A percentile compares a stretch with the other conserved stretches of the same genome.
These are phyloP conservation scores for Pseudocercospora eumusae DNA, from an alignment of 2,329 filamentous ascomycete species.

Conservation along the genomic window DNA sequence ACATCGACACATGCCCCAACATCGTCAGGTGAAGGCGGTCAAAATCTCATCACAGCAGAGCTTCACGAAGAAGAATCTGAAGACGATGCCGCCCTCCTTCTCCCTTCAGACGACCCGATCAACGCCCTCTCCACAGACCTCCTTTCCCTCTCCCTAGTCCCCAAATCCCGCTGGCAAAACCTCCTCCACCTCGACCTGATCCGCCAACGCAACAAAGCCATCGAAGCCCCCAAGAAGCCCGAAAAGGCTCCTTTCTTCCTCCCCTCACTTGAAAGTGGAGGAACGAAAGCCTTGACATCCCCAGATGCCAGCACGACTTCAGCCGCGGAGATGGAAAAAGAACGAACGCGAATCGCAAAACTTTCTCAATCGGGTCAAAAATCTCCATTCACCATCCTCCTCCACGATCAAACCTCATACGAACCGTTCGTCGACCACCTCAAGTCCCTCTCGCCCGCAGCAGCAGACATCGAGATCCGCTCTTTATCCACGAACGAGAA, in stretches of 20 bases:
- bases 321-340: constrained; percentile 37
- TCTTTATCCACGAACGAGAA: constrained; percentile 61
- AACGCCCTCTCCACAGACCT: constrained; percentile 69
- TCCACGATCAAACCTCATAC: constrained; percentile 42
- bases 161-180: constrained; percentile 91
- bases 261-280: constrained; percentile 59
- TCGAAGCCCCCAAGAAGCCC: constrained; percentile 83
- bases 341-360: constrained; percentile 38
- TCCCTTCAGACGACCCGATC: constrained; percentile 51
- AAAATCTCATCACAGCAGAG: constrained; percentile 60
- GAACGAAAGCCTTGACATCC: constrained; percentile 17
- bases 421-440: constrained; percentile 73
- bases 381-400: constrained; percentile 50
- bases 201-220: constrained; percentile 88
- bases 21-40: constrained; percentile 77
- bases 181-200: constrained; percentile 89
- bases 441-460: constrained; percentile 77
- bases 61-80: constrained; percentile 51
- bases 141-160: constrained; percentile 85
- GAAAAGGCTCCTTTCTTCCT: constrained; percentile 97
- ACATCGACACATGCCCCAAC: constrained; percentile 56
- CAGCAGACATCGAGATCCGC: constrained; percentile 86
- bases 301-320: constrained; percentile 28
- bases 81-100: constrained; percentile 52
- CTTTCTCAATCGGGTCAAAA: constrained; percentile 24